Percentiles rank a stretch among this genome's conserved stretches.
Evolutionary conservation across 371 early-diverging fungal species (phyloP).

Genomic region (Saksenaea oblongispora): DNA sequence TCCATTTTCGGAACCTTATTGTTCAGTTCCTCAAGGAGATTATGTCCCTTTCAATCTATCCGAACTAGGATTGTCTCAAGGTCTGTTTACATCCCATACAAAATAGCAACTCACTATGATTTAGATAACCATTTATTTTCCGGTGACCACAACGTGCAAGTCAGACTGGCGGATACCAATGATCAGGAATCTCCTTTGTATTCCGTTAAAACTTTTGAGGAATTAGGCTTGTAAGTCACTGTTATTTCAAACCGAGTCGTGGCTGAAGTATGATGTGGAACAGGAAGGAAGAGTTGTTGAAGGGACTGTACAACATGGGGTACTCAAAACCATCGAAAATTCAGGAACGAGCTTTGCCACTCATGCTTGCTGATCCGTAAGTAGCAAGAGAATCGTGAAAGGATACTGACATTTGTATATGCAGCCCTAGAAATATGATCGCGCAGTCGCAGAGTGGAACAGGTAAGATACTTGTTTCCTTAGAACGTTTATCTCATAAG

Average conservation of each 20-base stretch:
- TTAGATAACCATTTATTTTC: too few relatives aligned
- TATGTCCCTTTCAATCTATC: too few relatives aligned
- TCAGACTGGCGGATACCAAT: slow-evolving; percentile 79
- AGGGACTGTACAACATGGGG: slow-evolving; percentile 93
- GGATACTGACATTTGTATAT: background rate
- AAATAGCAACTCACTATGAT: too few relatives aligned
- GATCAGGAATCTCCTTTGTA: slow-evolving; percentile 77
- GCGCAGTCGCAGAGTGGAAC: slow-evolving; percentile 55
- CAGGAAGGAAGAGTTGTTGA: slow-evolving; percentile 74
- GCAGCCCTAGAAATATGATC: slow-evolving; percentile 50
- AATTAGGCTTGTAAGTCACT: slow-evolving; percentile 67
- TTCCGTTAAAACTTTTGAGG: slow-evolving; percentile 78
- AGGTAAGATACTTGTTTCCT: slow-evolving; percentile 25
- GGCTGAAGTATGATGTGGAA: too few relatives aligned
- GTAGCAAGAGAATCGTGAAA: slow-evolving; percentile 8
- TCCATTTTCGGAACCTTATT: too few relatives aligned
- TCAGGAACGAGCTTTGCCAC: slow-evolving; percentile 93
- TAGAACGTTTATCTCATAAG: slow-evolving; percentile 69
- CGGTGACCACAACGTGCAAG: slow-evolving; percentile 64
- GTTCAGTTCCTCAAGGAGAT: too few relatives aligned
- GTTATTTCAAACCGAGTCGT: too few relatives aligned
- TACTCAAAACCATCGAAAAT: slow-evolving; percentile 94
- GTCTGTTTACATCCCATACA: too few relatives aligned
- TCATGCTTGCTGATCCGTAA: slow-evolving; percentile 77
- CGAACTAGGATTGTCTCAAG: too few relatives aligned